These are phyloP conservation scores for Xenosphaeropsis pyriputrescens DNA, from an alignment of 2,329 filamentous ascomycete species.

Conservation along the genomic window DNA sequence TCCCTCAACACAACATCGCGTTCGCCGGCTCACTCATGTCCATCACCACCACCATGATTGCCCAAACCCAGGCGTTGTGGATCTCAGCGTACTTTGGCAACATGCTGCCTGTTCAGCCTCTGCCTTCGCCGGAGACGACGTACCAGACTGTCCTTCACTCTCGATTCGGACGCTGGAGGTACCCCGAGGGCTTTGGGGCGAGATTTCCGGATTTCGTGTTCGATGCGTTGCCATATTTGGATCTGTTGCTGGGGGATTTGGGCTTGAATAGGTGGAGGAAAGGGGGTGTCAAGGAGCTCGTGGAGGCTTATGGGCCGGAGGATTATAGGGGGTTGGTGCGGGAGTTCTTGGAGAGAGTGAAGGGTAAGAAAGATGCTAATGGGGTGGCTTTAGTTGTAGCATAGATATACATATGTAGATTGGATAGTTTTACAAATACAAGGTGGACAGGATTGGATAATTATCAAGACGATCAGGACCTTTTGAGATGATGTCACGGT, in stretches of 20 bases:
- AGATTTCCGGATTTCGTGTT: slow-evolving; percentile 59
- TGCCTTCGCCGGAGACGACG: slow-evolving; percentile 23
- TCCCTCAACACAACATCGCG: slow-evolving; percentile 26
- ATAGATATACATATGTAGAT: too few relatives aligned
- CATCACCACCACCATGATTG: slow-evolving; percentile 25
- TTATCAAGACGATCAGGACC: too few relatives aligned
- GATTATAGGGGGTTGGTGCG: slow-evolving; percentile 28
- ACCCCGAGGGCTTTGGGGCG: slow-evolving; percentile 48
- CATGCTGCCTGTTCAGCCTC: slow-evolving; percentile 7
- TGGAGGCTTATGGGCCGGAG: slow-evolving; percentile 26
- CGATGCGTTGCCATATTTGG: slow-evolving; percentile 60
- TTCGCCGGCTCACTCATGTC: slow-evolving; percentile 30
- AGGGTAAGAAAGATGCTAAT: not conserved
- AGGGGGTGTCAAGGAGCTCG: slow-evolving; percentile 26
- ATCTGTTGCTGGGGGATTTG: slow-evolving; percentile 51
- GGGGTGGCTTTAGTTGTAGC: too few relatives aligned
- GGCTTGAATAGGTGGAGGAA: slow-evolving; percentile 43
- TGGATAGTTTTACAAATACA: too few relatives aligned
- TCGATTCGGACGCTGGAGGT: slow-evolving; percentile 56
- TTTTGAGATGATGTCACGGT: too few relatives aligned
- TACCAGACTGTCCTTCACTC: slow-evolving; percentile 47
- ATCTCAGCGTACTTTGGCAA: slow-evolving; percentile 47
- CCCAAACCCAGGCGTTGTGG: slow-evolving; percentile 42
- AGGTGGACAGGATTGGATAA: too few relatives aligned
- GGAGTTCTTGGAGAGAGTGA: slow-evolving; percentile 19